phyloP scores from a whole-genome alignment of 495 filamentous ascomycete species.

The Hypoxylon cercidicola region DNA sequence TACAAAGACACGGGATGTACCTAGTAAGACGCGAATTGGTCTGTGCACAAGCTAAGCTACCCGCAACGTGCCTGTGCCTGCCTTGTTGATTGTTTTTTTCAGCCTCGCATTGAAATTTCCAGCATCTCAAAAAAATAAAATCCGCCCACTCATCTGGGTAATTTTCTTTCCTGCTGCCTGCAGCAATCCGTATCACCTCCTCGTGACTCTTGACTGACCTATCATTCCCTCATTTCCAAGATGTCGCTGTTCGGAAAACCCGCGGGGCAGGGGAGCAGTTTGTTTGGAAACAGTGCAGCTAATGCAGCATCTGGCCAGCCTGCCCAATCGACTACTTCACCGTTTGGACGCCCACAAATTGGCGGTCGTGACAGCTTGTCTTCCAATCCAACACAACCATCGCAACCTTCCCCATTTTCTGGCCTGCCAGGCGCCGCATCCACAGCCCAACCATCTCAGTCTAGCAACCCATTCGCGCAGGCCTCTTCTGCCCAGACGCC shows the following conservation, averaged over 20 bases:
- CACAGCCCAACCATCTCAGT: conserved; percentile 27
- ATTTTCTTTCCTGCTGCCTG: conserved; percentile 16
- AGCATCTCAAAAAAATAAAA: conserved; percentile 9
- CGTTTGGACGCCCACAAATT: conserved; percentile 14
- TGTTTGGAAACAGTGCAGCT: conserved; percentile 18
- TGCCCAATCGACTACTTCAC: conserved; percentile 5
- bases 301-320: conserved; percentile 22
- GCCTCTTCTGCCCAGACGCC: background rate
- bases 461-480: background rate
- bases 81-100: conserved; percentile 51
- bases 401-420: background rate
- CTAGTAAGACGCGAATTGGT: conserved; percentile 9
- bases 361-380: conserved; percentile 10
- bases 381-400: background rate
- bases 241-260: conserved; percentile 45
- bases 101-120: conserved; percentile 43
- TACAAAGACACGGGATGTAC: too few species aligned
- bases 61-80: conserved; percentile 16
- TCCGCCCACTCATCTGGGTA: conserved; percentile 16
- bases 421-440: conserved; percentile 19
- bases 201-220: background rate
- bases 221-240: conserved; percentile 8
- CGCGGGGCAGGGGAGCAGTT: conserved; percentile 17
- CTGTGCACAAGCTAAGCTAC: conserved; percentile 38
- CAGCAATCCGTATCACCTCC: conserved; percentile 14